A percentile compares a stretch with the other conserved stretches of the same genome.
These are phyloP conservation scores for Fusarium kyushuense DNA, from an alignment of 2,329 filamentous ascomycete species.

Conservation along the genomic window DNA sequence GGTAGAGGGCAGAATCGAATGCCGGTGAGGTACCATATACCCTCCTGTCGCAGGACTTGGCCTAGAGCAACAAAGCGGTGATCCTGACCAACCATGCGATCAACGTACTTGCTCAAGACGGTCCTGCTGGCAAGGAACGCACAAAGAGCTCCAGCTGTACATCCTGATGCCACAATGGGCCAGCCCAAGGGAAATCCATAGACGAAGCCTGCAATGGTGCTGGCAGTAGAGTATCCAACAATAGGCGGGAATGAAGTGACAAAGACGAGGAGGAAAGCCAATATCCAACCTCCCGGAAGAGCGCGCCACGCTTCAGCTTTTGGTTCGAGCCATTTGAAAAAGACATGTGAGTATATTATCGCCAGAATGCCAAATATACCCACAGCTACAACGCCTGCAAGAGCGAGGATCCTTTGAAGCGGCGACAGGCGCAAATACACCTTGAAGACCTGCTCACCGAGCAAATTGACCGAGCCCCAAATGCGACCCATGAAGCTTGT, in stretches of 20 bases:
- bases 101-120: constrained; percentile 81
- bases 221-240: constrained; percentile 85
- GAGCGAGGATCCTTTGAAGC: constrained; percentile 71
- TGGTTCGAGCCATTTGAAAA: constrained; percentile 82
- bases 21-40: constrained; percentile 87
- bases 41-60: constrained; percentile 90
- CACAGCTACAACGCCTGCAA: constrained; percentile 62
- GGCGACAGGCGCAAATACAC: constrained; percentile 68
- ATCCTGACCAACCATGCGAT: constrained; percentile 83
- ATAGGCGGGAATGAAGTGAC: constrained; percentile 85
- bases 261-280: constrained; percentile 82
- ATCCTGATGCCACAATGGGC: constrained; percentile 84
- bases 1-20: constrained; percentile 93
- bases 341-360: constrained; percentile 80
- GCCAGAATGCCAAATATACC: constrained; percentile 73
- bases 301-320: constrained; percentile 81
- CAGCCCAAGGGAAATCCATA: constrained; percentile 75
- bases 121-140: constrained; percentile 86
- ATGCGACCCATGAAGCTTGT: constrained; percentile 52
- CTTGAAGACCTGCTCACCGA: constrained; percentile 59
- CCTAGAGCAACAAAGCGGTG: constrained; percentile 89
- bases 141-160: constrained; percentile 79
- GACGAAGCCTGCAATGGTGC: constrained; percentile 66
- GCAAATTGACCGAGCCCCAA: constrained; percentile 54
- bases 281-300: constrained; percentile 76